phyloP scores from a whole-genome alignment of 805 yeast species.

The Kodamaea laetipori region DNA sequence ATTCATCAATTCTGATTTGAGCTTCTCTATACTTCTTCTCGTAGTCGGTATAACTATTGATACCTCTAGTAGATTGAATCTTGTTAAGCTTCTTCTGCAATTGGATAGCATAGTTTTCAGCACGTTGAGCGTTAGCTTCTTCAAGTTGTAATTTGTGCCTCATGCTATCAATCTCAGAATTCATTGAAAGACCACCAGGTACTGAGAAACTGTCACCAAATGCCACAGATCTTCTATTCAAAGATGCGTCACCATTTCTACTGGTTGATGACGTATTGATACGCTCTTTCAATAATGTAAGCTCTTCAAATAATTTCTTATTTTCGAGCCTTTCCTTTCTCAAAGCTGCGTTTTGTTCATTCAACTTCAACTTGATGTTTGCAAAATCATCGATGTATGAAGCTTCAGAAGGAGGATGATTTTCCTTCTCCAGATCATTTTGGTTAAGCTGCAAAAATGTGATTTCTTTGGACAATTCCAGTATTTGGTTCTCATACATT shows the following conservation, averaged over 20 bases:
- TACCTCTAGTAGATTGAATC: conserved; percentile 43
- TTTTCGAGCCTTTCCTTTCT: conserved; percentile 50
- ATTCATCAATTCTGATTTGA: conserved; percentile 33
- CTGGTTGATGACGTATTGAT: conserved; percentile 49
- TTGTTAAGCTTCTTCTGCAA: conserved; percentile 45
- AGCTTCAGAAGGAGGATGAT: conserved; percentile 40
- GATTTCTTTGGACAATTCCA: conserved; percentile 26
- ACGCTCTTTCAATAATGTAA: conserved; percentile 61
- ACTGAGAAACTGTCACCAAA: conserved; percentile 14
- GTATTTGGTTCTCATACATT: conserved; percentile 32
- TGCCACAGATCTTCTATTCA: conserved; percentile 25
- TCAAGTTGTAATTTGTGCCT: conserved; percentile 53
- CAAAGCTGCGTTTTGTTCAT: conserved; percentile 52
- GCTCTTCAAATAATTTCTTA: conserved; percentile 53
- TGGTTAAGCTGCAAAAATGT: conserved; percentile 20
- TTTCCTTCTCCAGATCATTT: conserved; percentile 33
- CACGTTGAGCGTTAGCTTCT: conserved; percentile 50
- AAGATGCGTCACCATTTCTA: conserved; percentile 30
- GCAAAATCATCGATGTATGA: conserved; percentile 47
- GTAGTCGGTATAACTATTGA: conserved; percentile 35
- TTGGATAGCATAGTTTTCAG: conserved; percentile 51
- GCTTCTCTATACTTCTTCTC: conserved; percentile 39
- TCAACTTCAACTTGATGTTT: conserved; percentile 50
- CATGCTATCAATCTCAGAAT: conserved; percentile 50
- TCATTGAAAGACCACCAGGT: conserved; percentile 16